A percentile compares a stretch with the other conserved stretches of the same genome.
These are phyloP conservation scores for Stropharia rugosoannulata DNA, from an alignment of 768 basidiomycete species.

Conservation along the genomic window DNA sequence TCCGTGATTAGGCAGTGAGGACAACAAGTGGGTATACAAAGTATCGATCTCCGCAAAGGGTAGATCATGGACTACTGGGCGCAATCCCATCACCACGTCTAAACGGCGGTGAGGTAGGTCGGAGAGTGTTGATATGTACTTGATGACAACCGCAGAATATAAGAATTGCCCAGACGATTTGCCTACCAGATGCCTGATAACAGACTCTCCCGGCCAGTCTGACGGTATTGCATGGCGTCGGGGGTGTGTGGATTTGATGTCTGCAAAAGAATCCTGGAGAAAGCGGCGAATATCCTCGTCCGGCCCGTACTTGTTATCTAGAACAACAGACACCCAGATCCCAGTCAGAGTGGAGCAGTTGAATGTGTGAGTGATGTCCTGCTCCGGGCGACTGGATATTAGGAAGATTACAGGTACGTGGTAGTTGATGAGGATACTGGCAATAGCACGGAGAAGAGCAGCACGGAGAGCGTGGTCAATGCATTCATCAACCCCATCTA, in stretches of 20 bases:
- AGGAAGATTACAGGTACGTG: neutral
- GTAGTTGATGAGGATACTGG: neutral
- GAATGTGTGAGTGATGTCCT: neutral
- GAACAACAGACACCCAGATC: neutral
- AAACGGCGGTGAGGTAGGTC: neutral
- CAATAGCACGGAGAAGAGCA: neutral
- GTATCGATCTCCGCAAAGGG: conserved; percentile 8
- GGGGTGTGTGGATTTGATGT: neutral
- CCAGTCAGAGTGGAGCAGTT: neutral
- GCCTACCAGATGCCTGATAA: neutral
- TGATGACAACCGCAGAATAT: conserved; percentile 6
- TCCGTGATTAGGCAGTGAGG: neutral
- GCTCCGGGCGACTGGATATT: neutral
- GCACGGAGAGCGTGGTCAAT: neutral
- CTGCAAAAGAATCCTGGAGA: neutral
- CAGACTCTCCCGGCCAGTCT: neutral
- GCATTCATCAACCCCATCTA: conserved; percentile 5
- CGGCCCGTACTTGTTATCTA: neutral
- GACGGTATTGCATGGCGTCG: neutral
- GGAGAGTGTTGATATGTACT: neutral
- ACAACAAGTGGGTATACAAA: neutral
- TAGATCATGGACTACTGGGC: neutral
- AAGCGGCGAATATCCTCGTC: neutral
- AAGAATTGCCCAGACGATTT: conserved; percentile 9
- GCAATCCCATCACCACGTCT: conserved; percentile 1